Conservation (phyloP, 371 early-diverging fungal genomes). For the Dichotomocladium elegans region DNA sequence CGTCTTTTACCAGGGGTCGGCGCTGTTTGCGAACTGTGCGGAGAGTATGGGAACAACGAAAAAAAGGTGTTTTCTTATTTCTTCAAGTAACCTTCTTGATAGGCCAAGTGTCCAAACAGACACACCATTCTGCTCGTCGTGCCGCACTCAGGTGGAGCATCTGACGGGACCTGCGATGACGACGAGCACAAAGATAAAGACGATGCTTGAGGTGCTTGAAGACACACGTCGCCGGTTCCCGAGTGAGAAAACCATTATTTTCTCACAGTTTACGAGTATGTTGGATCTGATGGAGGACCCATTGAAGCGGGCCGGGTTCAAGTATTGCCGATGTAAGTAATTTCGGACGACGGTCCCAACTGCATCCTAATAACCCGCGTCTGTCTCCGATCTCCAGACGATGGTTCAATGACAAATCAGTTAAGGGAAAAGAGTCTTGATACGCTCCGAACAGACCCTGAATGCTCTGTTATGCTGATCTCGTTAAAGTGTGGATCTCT, state of each 20-base stretch:
- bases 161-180: not conserved
- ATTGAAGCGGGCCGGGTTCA: conserved; percentile 53
- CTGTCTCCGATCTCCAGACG: conserved; percentile 44
- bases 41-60: conserved; percentile 14
- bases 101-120: not conserved
- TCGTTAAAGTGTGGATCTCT: conserved; percentile 65
- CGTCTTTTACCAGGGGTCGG: too few species aligned
- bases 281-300: conserved; percentile 72
- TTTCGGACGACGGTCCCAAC: not conserved
- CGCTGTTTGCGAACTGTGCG: conserved; percentile 43
- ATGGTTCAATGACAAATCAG: conserved; percentile 34
- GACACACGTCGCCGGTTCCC: conserved; percentile 26
- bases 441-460: conserved; percentile 50
- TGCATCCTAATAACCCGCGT: conserved; percentile 8
- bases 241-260: conserved; percentile 74
- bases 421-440: conserved; percentile 45
- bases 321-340: conserved; percentile 49
- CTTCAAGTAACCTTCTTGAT: not conserved
- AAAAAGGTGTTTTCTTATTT: not conserved
- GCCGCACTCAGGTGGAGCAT: conserved; percentile 10
- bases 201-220: conserved; percentile 40
- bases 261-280: conserved; percentile 85
- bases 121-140: conserved; percentile 6
- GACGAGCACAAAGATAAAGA: conserved; percentile 49
- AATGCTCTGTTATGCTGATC: conserved; percentile 62